Percentiles rank a stretch among this genome's conserved stretches.
Evolutionary conservation across 345 rosid genomes (phyloP).

Genomic region (Limnanthes douglasii): DNA sequence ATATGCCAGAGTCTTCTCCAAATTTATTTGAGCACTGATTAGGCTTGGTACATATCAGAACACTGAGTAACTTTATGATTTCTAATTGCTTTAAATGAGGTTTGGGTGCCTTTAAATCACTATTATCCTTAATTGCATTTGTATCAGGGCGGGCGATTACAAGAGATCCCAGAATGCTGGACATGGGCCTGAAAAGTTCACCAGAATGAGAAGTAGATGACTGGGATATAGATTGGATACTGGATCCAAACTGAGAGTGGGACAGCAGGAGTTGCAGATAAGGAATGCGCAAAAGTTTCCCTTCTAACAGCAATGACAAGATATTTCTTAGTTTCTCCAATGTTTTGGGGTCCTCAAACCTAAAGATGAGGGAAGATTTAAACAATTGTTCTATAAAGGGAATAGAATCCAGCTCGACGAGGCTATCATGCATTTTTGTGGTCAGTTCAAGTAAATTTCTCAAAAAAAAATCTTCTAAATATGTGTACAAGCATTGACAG

Average conservation of each 20-base stretch:
- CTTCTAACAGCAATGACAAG: constrained; percentile 35
- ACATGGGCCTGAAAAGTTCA: constrained; percentile 44
- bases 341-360: constrained; percentile 63
- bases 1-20: constrained; percentile 36
- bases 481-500: constrained; percentile 32
- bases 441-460: constrained; percentile 38
- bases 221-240: constrained; percentile 26
- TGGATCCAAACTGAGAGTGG: constrained; percentile 66
- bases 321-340: constrained; percentile 35
- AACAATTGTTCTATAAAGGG: constrained; percentile 58
- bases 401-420: constrained; percentile 36
- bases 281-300: constrained; percentile 26
- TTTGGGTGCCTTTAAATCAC: constrained; percentile 16
- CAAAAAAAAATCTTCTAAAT: constrained; percentile 56
- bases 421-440: constrained; percentile 28
- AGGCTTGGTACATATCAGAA: constrained; percentile 23
- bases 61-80: constrained; percentile 54
- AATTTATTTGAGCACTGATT: constrained; percentile 12
- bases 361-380: constrained; percentile 48
- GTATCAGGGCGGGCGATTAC: constrained; percentile 16
- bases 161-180: constrained; percentile 57
- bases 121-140: constrained; percentile 10
- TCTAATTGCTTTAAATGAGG: constrained; percentile 31
- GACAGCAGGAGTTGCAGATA: constrained; percentile 62
- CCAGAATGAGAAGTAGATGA: constrained; percentile 27